Conservation (phyloP, 2,329 filamentous ascomycete species). For the Zymoseptoria passerinii region DNA sequence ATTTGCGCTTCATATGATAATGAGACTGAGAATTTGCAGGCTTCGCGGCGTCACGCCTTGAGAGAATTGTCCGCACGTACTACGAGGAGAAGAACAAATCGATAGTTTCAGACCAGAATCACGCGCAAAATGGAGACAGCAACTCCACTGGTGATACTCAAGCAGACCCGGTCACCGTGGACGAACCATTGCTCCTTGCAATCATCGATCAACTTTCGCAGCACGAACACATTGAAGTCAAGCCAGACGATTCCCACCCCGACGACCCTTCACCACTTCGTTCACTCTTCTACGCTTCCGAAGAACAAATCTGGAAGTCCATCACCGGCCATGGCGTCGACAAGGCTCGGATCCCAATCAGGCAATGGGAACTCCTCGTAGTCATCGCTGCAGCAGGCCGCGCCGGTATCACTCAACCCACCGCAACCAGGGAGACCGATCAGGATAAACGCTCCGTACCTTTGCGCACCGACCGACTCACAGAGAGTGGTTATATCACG, state of each 20-base stretch:
- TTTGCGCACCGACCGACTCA: constrained; percentile 49
- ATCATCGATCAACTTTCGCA: constrained; percentile 51
- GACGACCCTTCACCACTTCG: constrained; percentile 28
- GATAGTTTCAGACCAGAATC: constrained; percentile 1
- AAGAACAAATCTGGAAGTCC: constrained; percentile 51
- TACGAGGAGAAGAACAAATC: constrained; percentile 25
- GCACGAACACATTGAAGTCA: constrained; percentile 49
- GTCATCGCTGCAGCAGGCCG: constrained; percentile 49
- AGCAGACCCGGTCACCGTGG: constrained; percentile 28
- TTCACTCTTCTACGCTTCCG: constrained; percentile 39
- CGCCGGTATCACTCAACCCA: constrained; percentile 50
- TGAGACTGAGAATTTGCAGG: constrained; percentile 21
- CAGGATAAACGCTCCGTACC: constrained; percentile 60
- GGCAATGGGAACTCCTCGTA: constrained; percentile 50
- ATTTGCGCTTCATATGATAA: not conserved
- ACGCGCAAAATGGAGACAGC: not conserved
- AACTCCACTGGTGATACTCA: not conserved
- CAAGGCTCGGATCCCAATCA: constrained; percentile 42
- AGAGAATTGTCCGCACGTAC: constrained; percentile 31
- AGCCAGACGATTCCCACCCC: constrained; percentile 21
- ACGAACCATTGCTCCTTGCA: constrained; percentile 44
- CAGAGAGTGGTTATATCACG: constrained; percentile 52
- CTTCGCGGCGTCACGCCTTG: constrained; percentile 35
- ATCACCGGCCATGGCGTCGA: constrained; percentile 54
- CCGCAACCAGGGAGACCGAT: constrained; percentile 46